Percentiles rank a stretch among this genome's conserved stretches.
Conservation (phyloP, 495 filamentous ascomycete genomes). For the Talaromyces thailandensis region DNA sequence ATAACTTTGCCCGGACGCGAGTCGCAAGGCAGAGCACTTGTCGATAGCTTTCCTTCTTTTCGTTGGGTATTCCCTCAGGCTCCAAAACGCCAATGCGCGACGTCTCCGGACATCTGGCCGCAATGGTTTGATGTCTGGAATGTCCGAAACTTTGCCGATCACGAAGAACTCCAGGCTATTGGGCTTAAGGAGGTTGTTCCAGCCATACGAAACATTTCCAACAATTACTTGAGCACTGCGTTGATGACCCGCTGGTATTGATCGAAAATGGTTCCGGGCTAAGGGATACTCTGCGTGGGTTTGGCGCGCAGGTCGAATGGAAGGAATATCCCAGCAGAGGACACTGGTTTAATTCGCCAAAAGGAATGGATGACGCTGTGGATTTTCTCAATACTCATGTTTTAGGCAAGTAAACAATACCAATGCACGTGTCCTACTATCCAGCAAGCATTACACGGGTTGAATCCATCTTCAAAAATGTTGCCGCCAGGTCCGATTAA, state of each 20-base stretch:
- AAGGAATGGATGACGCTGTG: slow-evolving; percentile 1
- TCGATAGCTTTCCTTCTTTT: neutral
- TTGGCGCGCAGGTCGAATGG: neutral
- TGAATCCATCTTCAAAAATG: neutral
- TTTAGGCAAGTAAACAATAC: neutral
- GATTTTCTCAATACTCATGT: neutral
- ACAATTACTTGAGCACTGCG: neutral
- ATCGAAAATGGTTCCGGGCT: neutral
- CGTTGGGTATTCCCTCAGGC: slow-evolving; percentile 3
- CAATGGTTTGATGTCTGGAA: slow-evolving; percentile 7
- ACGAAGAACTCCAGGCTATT: neutral
- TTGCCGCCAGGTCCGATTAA: slow-evolving; percentile 20
- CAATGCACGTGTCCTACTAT: slow-evolving; percentile 15
- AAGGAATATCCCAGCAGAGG: slow-evolving; percentile 1
- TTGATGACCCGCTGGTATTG: slow-evolving; percentile 1
- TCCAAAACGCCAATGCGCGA: slow-evolving; percentile 1
- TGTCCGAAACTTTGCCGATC: slow-evolving; percentile 1
- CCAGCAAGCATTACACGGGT: slow-evolving; percentile 9
- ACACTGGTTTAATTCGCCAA: neutral
- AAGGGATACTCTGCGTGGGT: neutral
- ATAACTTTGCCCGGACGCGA: neutral
- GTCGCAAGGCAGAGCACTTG: neutral
- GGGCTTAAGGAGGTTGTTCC: slow-evolving; percentile 5
- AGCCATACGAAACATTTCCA: neutral
- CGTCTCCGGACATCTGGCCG: neutral